Conservation (phyloP, 768 basidiomycete species). For the Serendipita sp. region DNA sequence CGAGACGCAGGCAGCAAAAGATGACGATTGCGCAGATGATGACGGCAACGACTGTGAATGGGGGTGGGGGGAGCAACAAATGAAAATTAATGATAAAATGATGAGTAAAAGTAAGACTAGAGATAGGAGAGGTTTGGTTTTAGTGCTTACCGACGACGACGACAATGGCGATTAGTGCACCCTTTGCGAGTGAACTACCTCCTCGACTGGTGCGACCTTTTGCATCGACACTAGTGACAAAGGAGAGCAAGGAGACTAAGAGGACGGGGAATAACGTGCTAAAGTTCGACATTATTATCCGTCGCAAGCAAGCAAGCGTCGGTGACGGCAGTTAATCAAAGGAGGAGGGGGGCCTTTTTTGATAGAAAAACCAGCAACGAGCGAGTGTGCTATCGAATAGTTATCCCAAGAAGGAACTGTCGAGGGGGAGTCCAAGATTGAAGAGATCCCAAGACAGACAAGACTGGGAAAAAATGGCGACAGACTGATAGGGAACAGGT, state of each 20-base stretch:
- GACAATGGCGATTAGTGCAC: background rate
- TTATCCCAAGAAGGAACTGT: no score
- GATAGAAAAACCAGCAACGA: no score
- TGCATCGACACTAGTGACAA: background rate
- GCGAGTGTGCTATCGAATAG: no score
- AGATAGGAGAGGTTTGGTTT: background rate
- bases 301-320: background rate
- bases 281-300: background rate
- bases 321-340: background rate
- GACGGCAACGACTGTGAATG: background rate
- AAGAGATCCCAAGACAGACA: no score
- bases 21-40: background rate
- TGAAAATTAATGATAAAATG: background rate
- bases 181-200: background rate
- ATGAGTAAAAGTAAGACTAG: no score
- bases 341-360: no score
- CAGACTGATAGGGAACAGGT: no score
- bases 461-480: no score
- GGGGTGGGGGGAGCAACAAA: background rate
- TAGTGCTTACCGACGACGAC: background rate
- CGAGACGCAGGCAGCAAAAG: background rate
- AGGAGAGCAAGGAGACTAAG: background rate
- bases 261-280: background rate
- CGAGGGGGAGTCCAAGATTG: no score
- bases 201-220: background rate